These are phyloP conservation scores for Pythium folliculosum DNA, from an alignment of 352 stramenopile genomes.

Conservation along the genomic window DNA sequence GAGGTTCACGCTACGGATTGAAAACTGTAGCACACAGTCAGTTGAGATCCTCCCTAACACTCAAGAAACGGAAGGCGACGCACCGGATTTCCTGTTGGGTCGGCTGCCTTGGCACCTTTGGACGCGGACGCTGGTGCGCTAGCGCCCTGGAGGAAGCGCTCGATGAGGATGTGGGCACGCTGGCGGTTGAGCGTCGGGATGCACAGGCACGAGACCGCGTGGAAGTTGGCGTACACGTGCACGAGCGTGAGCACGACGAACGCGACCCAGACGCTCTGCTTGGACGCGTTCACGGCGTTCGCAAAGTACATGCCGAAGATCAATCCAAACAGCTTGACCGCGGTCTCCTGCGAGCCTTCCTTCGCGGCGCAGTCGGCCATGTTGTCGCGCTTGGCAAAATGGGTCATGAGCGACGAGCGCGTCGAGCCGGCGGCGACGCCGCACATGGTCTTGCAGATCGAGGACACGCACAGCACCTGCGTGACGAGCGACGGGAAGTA, in stretches of 20 bases:
- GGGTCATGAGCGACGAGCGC: constrained; percentile 90
- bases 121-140: not conserved
- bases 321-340: constrained; percentile 94
- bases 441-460: constrained; percentile 94
- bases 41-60: too few species aligned
- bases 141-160: constrained; percentile 42
- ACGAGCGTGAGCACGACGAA: constrained; percentile 92
- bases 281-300: constrained; percentile 68
- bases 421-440: constrained; percentile 93
- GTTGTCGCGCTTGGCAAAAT: constrained; percentile 87
- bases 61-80: not conserved
- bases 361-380: constrained; percentile 94
- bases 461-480: constrained; percentile 81
- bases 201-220: constrained; percentile 84
- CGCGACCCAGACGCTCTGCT: constrained; percentile 80
- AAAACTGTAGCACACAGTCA: constrained; percentile 33
- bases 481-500: constrained; percentile 73
- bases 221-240: constrained; percentile 95
- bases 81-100: constrained; percentile 8
- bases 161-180: constrained; percentile 56
- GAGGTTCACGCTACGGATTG: constrained; percentile 63
- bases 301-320: constrained; percentile 87
- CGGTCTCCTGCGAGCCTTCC: constrained; percentile 95
- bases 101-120: constrained; percentile 24
- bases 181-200: constrained; percentile 89